Base-by-base conservation (phyloP, 805 yeast genomes). In the Saccharomyces eubayanus region DNA sequence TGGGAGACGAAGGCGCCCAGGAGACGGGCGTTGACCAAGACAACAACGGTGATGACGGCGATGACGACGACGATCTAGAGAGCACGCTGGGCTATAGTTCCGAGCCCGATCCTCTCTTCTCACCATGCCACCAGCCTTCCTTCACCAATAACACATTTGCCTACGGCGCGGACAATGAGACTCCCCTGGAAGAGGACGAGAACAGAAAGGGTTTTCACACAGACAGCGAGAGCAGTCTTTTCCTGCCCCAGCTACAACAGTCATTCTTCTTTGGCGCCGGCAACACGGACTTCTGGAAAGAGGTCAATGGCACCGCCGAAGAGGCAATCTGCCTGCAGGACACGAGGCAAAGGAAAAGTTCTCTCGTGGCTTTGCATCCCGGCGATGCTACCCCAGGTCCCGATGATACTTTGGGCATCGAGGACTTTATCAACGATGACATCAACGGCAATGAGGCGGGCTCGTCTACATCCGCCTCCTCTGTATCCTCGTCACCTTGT, bases 281-380 rank as follows among this genome's bases (percentile, higher is more conserved):
- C 28, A 62, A 62, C 48, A 62, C 59, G 27, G 71, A 67, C 53
- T 67, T 67, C 51, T 67, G 71, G 71, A 67, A 66, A 49, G 70
- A 65, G 47, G 69, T 67, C 20, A 60, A 57, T 12, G 48, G 57
- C n/a, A 61, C 67, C n/a, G 55, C 56, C 16, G 64, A 64, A 50
- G 66, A 62, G 27, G 62, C 65, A 2, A 51, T 63, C 28, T 58
- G 58, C 30, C 53, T 56, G 20, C 55, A 30, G 28, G 47, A 40
- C 36, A 46, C 27, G 20, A 48, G 48, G 28, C 53, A 47, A 16
- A 49, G 53, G 40, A 50, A 48, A 43, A n/a, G 28, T 3, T 53
- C 57, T 1, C 30, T 51, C 16, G 36, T 46, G 3, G n/a, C 49
- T 5, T 48, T 48, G 29, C 43, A 29, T 40, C 24, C 31, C 27